Base-by-base conservation (phyloP, 768 basidiomycete genomes). In the Trametes villosa region DNA sequence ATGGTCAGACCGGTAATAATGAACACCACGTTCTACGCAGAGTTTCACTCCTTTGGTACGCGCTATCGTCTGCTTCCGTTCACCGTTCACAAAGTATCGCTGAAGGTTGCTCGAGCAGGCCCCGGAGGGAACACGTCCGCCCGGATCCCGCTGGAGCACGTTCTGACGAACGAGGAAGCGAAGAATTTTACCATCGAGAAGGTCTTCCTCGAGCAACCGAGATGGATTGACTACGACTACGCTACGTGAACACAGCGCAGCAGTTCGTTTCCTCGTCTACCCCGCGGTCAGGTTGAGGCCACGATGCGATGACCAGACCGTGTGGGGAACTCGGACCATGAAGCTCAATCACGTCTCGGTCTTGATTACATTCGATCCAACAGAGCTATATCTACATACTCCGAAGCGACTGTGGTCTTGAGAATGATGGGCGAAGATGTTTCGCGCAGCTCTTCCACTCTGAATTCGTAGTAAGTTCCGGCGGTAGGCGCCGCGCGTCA, bases 211-310 rank as follows among this genome's bases (percentile, higher is more conserved):
- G 83, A 75, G 50, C 72, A 48, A 26, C 83, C 85, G 0, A 44
- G 60, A 17, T 88, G 86, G 86, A 82, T 87, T 49, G 86, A 88
- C 64, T 79, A 70, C 63, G 67, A 52, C 0, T 86, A 87, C 63
- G 40, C 69, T 41, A 75, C 73, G 57, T 83, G 65, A 76, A 27
- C 33, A 4, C 29, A 11, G 18, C 2, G 31, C 8, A 30, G 11
- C 13, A 26, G 13, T 45, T 26, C 9, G 20, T 26, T 3, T n/a
- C n/a, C n/a, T n/a, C n/a, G n/a, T n/a, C n/a, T n/a, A n/a, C n/a
- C n/a, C n/a, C n/a, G n/a, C n/a, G n/a, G n/a, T n/a, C n/a, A n/a
- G n/a, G n/a, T n/a, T n/a, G n/a, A n/a, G n/a, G n/a, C n/a, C n/a
- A n/a, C n/a, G n/a, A n/a, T n/a, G n/a, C n/a, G n/a, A n/a, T n/a